These are phyloP conservation scores for Amylocystis lapponica DNA, from an alignment of 768 basidiomycete genomes.

Conservation along the genomic window DNA sequence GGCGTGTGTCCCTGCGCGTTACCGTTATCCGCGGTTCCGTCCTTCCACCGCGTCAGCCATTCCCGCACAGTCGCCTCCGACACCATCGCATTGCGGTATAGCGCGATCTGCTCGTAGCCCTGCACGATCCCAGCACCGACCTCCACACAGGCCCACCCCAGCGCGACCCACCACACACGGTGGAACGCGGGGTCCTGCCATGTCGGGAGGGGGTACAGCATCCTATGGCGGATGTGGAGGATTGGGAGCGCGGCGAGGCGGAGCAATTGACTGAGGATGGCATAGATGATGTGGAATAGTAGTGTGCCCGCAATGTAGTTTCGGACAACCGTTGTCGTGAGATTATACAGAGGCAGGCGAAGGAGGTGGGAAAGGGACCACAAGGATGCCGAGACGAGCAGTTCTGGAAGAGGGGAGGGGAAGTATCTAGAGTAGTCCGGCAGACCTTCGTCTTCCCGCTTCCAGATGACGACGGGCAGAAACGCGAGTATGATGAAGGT, in stretches of 20 bases:
- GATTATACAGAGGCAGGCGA: conserved; percentile 39
- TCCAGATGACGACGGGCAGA: conserved; percentile 47
- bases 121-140: conserved; percentile 59
- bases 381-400: conserved; percentile 53
- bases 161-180: conserved; percentile 71
- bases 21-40: conserved; percentile 13
- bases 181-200: conserved; percentile 55
- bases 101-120: conserved; percentile 60
- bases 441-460: conserved; percentile 21
- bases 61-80: conserved; percentile 34
- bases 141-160: conserved; percentile 72
- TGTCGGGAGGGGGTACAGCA: conserved; percentile 38
- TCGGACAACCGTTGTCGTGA: conserved; percentile 26
- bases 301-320: conserved; percentile 29
- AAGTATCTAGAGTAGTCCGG: conserved; percentile 42
- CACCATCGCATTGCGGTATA: conserved; percentile 69
- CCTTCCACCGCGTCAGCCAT: conserved; percentile 28
- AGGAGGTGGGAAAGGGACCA: conserved; percentile 56
- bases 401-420: conserved; percentile 60
- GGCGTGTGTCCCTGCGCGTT: conserved; percentile 7
- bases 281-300: conserved; percentile 39
- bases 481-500: conserved; percentile 45
- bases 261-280: conserved; percentile 45
- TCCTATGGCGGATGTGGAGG: conserved; percentile 43
- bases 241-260: conserved; percentile 51